Evolutionary conservation across 768 basidiomycete species (phyloP).

Genomic region (Suillus luteus): DNA sequence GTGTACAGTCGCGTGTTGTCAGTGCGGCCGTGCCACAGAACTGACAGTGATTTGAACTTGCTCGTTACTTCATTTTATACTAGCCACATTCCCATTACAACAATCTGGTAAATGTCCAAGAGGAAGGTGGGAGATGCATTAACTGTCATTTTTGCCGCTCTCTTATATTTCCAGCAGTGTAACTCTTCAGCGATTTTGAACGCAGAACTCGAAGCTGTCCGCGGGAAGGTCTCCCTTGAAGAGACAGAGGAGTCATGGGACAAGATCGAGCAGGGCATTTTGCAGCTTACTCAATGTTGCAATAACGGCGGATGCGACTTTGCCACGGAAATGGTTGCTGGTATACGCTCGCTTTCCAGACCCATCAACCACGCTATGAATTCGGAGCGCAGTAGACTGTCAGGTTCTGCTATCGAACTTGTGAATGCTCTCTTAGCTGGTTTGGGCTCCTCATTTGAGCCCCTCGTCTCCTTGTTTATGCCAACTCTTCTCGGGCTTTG

Average conservation of each 20-base stretch:
- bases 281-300: constrained; percentile 48
- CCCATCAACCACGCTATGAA: constrained; percentile 59
- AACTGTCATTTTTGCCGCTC: accelerated
- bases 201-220: constrained; percentile 45
- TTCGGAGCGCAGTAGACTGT: constrained; percentile 76
- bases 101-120: constrained; percentile 28
- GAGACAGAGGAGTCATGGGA: constrained; percentile 88
- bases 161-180: constrained; percentile 31
- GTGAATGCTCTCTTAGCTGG: constrained; percentile 53
- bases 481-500: constrained; percentile 70
- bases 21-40: constrained; percentile 15
- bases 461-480: constrained; percentile 64
- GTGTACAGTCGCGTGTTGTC: constrained; percentile 24
- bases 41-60: constrained; percentile 6
- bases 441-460: constrained; percentile 65
- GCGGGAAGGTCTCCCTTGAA: constrained; percentile 42
- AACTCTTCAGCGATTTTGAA: constrained; percentile 32
- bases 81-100: constrained; percentile 4
- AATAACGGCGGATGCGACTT: constrained; percentile 54
- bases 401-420: constrained; percentile 65
- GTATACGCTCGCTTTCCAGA: constrained; percentile 53
- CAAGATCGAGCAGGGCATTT: constrained; percentile 53
- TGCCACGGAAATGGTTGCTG: constrained; percentile 50
- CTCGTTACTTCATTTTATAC: constrained; percentile 7
- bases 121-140: constrained; percentile 23